Evolutionary conservation across 352 stramenopile genomes (phyloP), one percentile per base, ranked within the genome.

Genomic region (Pythium aphanidermatum): DNA sequence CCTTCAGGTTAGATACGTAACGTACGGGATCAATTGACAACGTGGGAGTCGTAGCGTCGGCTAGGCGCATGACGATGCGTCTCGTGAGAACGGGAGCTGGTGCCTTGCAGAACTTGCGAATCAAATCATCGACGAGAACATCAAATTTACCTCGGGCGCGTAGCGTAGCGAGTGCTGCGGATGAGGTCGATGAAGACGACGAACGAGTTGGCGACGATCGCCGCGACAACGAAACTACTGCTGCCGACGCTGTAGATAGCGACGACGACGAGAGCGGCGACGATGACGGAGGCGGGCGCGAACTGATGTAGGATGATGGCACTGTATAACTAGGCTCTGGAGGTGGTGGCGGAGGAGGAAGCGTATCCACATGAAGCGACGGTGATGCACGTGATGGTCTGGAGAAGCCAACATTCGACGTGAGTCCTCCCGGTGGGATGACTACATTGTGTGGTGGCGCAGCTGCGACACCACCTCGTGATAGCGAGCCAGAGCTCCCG

Each of bases 31-130:
- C 57, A 9, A 65, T 48, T 3, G 31, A 21, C 43, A 48, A 46
- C 12, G 45, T 19, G 4, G 48, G 46, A 0, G 59, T 44, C 9
- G 68, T 42, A 5, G 73, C 48, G 13, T 92, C 74, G 12, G 64
- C 65, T 16, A 92, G 65, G 4, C 70, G 66, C 14, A 79, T 59
- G 26, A 86, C 66, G 2, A 70, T 68, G 23, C 74, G 72, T 5
- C 76, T 58, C 21, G 71, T 79, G 3, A 71, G 77, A 19, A 85
- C 60, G 13, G 80, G 48, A 19, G 77, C 83, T 29, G 73, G 70
- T 6, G 58, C 42, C 37, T 76, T 78, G 35, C 81, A 59, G 24
- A 88, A 55, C 25, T 50, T n/a, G 16, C 45, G 53, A 5, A 66
- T 48, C 16, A 66, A 47, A 20, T 58, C 24, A 25, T 61, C 58